phyloP scores from a whole-genome alignment of 2,329 filamentous ascomycete species.

The Aspergillus quadricinctus region DNA sequence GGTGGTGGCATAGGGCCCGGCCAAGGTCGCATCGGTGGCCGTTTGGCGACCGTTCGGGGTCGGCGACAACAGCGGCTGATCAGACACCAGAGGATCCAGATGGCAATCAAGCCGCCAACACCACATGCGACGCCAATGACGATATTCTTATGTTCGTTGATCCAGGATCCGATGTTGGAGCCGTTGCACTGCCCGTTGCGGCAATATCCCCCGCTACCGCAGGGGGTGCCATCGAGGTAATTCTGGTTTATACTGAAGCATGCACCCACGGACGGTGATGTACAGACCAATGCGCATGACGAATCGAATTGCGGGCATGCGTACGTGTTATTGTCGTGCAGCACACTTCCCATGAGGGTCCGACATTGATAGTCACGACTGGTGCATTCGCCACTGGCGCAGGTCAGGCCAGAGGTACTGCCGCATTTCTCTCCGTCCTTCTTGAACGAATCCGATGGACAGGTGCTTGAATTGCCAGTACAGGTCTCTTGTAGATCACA shows the following conservation, averaged over 20 bases:
- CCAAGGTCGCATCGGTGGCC: slow-evolving; percentile 5
- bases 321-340: slow-evolving; percentile 69
- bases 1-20: slow-evolving; percentile 12
- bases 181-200: slow-evolving; percentile 73
- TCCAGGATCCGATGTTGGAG: slow-evolving; percentile 69
- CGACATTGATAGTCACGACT: slow-evolving; percentile 86
- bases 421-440: slow-evolving; percentile 71
- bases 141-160: slow-evolving; percentile 70
- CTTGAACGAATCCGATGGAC: slow-evolving; percentile 67
- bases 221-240: slow-evolving; percentile 87
- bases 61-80: slow-evolving; percentile 54
- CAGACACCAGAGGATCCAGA: slow-evolving; percentile 66
- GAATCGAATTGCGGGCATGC: slow-evolving; percentile 62
- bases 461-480: slow-evolving; percentile 65
- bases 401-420: slow-evolving; percentile 56
- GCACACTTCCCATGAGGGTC: slow-evolving; percentile 72
- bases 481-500: slow-evolving; percentile 88
- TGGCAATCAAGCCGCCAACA: slow-evolving; percentile 67
- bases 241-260: slow-evolving; percentile 73
- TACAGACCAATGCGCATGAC: slow-evolving; percentile 73
- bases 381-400: slow-evolving; percentile 91
- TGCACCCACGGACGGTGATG: slow-evolving; percentile 64
- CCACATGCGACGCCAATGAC: slow-evolving; percentile 74
- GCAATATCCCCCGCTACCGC: slow-evolving; percentile 75
- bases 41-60: slow-evolving; percentile 25